These are phyloP conservation scores for Coleophoma crateriformis DNA, from an alignment of 2,329 filamentous ascomycete genomes.

Conservation along the genomic window DNA sequence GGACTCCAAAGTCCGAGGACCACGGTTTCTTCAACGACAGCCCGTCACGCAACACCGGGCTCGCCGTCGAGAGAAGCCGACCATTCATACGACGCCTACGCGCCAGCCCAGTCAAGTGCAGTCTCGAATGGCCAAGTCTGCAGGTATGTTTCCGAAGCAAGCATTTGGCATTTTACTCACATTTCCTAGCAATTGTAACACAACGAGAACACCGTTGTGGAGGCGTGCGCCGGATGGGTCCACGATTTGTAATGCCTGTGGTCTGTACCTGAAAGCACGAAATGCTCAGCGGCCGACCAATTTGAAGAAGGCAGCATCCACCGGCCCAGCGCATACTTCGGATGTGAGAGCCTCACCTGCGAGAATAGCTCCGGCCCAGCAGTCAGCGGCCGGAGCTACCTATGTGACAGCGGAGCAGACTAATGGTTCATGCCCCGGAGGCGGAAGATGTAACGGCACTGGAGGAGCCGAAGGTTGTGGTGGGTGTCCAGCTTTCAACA, in stretches of 20 bases:
- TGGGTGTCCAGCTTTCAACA: constrained; percentile 96
- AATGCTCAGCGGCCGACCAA: constrained; percentile 89
- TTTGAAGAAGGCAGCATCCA: constrained; percentile 67
- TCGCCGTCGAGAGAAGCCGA: neutral
- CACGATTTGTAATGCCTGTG: constrained; percentile 97
- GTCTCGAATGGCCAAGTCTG: constrained; percentile 58
- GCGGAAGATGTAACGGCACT: constrained; percentile 92
- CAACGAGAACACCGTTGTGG: constrained; percentile 91
- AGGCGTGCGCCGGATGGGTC: constrained; percentile 86
- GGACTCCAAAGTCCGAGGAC: neutral
- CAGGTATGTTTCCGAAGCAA: constrained; percentile 48
- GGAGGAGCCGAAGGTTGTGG: constrained; percentile 92
- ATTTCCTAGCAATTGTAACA: constrained; percentile 79
- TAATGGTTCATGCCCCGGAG: constrained; percentile 88
- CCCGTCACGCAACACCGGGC: neutral
- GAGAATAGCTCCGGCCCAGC: constrained; percentile 25
- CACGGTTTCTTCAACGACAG: neutral
- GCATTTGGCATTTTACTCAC: constrained; percentile 7
- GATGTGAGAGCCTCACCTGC: constrained; percentile 22
- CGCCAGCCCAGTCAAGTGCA: constrained; percentile 7
- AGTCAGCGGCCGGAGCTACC: constrained; percentile 46
- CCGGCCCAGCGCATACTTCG: constrained; percentile 23
- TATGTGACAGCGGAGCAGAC: constrained; percentile 75
- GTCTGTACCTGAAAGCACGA: constrained; percentile 87
- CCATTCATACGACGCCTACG: constrained; percentile 4